Base-by-base conservation (phyloP, 2,329 filamentous ascomycete genomes). In the Ophiostoma sp. region DNA sequence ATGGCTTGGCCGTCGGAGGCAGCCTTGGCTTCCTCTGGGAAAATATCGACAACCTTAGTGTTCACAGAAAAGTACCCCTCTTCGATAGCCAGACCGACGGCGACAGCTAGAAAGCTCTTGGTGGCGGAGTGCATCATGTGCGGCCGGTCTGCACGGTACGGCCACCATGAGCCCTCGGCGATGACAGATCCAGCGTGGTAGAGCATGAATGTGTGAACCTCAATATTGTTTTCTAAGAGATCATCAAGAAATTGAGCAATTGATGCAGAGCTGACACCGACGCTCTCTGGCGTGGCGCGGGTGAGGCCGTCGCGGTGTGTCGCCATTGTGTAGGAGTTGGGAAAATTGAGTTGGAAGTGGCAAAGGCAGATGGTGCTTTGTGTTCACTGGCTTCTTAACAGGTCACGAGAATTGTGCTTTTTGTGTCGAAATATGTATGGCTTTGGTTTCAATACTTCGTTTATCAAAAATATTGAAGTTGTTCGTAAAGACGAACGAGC, bases 61-160 rank as follows among this genome's bases (percentile, higher is more conserved):
- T 57, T 12, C 2, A 57, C 25, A 1, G 9, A 8, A 31, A 57
- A 57, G 25, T 31, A 57, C 12, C 25, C 52, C 17, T 57, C 52
- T 4, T 57, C 52, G 3, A 57, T 57, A 6, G 52, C 52, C 22
- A 57, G 25, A 2, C 52, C 52, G 12, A 57, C 52, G 2, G 52
- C 52, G 1, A 57, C 52, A 7, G 52, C 52, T 1, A 57, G 52
- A 31, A 57, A 57, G 52, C 52, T 57, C 25, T 57, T 57, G 8
- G 52, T 57, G 11, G 52, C 52, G 52, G 52, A 57, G 52, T 57
- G 52, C 52, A 57, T 57, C 52, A 57, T 57, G 22, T 57, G 52
- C 52, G 52, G 52, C 52, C 52, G 25, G 52, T 57, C 52, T 2
- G 52, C 7, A 17, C 52, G 25, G 25, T 57, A 57, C 52, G 52